Base-by-base conservation (phyloP, 805 yeast genomes). In the Cyberlindnera saturnus region DNA sequence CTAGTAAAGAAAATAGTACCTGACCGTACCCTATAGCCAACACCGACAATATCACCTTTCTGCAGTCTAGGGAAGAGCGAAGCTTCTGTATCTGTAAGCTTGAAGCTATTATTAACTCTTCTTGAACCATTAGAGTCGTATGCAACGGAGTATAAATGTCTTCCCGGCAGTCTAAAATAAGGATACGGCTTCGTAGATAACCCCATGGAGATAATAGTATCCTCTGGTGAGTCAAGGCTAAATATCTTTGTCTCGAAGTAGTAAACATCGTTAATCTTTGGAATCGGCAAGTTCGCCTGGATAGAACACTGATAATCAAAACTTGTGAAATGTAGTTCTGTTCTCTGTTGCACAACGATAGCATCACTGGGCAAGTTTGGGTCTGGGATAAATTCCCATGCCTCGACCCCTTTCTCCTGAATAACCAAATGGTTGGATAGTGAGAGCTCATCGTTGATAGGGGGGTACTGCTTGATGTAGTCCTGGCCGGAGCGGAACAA, bases 1-100 rank as follows among this genome's bases (percentile, higher is more conserved):
- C 96, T 77, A 0, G 99, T 93, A 68, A 90, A 91, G 57, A 93
- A 91, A 0, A 93, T 71, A 0, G 96, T 79, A 0, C 96, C 96
- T 3, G 86, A 70, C 42, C 87, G 72, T 16, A 84, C 82, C 43
- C 90, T 73, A 58, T 86, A 85, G 0, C 99, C 99, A 33, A 90
- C 79, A 1, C 99, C 99, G 4, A 93, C 73, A 13, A 91, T 95
- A 63, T 93, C 99, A 28, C 97, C 98, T 55, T 85, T 83, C 20
- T 75, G 71, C 35, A 86, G 50, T 32, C 56, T 57, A 3, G 73
- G 71, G 36, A 69, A 59, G n/a, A 67, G 57, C 0, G 64, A 60
- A 13, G 67, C 36, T 26, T 47, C 48, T 2, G 39, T 29, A 6
- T n/a, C 32, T 16, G 49, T 6, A 61, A 17, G 71, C 65, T 32